Percentiles rank a stretch among this genome's conserved stretches.
phyloP scores from a whole-genome alignment of 768 basidiomycete species.

The Suillus lakei region DNA sequence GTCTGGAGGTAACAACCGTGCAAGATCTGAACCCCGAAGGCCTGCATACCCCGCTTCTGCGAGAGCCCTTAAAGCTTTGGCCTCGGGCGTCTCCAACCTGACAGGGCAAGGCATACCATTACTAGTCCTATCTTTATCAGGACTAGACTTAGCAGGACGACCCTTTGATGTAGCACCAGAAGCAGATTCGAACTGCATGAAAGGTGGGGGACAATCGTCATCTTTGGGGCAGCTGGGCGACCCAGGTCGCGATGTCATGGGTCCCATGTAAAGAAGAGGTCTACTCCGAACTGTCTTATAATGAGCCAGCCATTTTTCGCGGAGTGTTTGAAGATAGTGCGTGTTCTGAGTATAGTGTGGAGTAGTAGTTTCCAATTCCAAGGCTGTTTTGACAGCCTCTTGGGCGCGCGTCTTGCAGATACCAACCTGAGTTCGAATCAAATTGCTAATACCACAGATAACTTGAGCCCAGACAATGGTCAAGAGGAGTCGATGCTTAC shows the following conservation, averaged over 20 bases:
- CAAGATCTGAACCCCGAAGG: constrained; percentile 24
- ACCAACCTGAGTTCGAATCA: constrained; percentile 34
- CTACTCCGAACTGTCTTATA: constrained; percentile 18
- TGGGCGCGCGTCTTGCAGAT: constrained; percentile 27
- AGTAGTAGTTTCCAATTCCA: constrained; percentile 40
- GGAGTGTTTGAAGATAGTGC: constrained; percentile 17
- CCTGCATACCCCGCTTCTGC: constrained; percentile 34
- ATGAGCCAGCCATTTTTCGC: constrained; percentile 20
- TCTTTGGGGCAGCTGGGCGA: no score
- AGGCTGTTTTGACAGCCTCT: constrained; percentile 35
- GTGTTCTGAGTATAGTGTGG: constrained; percentile 43
- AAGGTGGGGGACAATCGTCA: no score
- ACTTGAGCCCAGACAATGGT: constrained; percentile 10
- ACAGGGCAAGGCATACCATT: no score
- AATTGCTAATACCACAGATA: constrained; percentile 23
- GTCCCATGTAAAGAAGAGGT: neutral
- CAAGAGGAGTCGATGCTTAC: constrained; percentile 32
- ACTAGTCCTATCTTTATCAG: no score
- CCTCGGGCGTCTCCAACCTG: neutral
- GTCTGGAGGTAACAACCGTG: constrained; percentile 23
- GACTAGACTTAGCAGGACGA: no score
- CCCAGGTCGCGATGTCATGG: no score
- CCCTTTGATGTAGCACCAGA: no score
- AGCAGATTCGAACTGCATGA: no score
- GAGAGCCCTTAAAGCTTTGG: constrained; percentile 29